Evolutionary conservation across 2,329 filamentous ascomycete species (phyloP).

Genomic region (Periconia macrospinosa): DNA sequence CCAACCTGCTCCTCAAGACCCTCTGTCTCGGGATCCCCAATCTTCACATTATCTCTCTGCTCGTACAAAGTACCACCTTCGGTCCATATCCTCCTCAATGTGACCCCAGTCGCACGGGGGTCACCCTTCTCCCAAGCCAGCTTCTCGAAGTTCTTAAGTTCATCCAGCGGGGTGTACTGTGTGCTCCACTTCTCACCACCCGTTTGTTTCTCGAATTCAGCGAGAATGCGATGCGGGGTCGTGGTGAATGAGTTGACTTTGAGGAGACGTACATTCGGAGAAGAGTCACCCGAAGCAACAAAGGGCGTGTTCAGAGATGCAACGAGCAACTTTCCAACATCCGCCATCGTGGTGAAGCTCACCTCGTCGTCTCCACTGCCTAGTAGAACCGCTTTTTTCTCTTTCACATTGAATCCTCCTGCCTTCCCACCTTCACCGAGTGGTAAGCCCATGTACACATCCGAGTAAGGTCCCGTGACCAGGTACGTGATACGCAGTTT

Average conservation of each 20-base stretch:
- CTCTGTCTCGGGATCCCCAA: constrained; percentile 57
- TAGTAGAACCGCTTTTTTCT: constrained; percentile 62
- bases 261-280: constrained; percentile 54
- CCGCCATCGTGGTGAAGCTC: constrained; percentile 70
- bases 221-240: constrained; percentile 63
- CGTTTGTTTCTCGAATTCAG: constrained; percentile 70
- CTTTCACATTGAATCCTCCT: constrained; percentile 63
- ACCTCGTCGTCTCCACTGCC: constrained; percentile 64
- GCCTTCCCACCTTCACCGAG: constrained; percentile 42
- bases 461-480: constrained; percentile 70
- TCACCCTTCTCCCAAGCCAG: constrained; percentile 59
- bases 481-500: constrained; percentile 66
- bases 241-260: constrained; percentile 73
- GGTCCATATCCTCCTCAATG: constrained; percentile 71
- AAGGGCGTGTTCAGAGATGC: constrained; percentile 61
- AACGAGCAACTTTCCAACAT: constrained; percentile 69
- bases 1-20: constrained; percentile 54
- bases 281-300: constrained; percentile 26
- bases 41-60: constrained; percentile 64
- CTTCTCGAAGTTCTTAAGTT: constrained; percentile 60
- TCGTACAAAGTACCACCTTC: constrained; percentile 73
- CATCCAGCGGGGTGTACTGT: constrained; percentile 55
- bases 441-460: constrained; percentile 60
- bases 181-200: constrained; percentile 58
- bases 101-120: constrained; percentile 58